Percentiles rank a stretch among this genome's conserved stretches.
These are phyloP conservation scores for Lachancea meyersii DNA, from an alignment of 805 yeast genomes.

Conservation along the genomic window DNA sequence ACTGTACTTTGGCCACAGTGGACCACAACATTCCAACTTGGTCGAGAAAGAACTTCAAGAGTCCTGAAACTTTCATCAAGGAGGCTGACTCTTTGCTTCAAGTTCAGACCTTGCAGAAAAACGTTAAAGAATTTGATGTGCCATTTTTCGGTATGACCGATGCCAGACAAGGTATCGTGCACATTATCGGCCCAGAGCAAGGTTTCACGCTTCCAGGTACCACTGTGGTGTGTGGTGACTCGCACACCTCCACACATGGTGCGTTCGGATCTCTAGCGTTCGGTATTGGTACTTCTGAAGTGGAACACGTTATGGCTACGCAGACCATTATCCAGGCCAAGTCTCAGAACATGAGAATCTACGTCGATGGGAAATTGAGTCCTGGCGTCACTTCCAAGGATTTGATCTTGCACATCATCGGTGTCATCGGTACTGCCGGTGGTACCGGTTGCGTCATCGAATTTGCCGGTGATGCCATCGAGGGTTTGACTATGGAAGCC, in stretches of 20 bases:
- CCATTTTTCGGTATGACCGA: slow-evolving; percentile 94
- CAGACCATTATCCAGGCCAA: slow-evolving; percentile 92
- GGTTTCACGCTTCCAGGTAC: slow-evolving; percentile 98
- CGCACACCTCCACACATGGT: slow-evolving; percentile 98
- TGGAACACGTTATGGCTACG: slow-evolving; percentile 96
- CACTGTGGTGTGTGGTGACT: slow-evolving; percentile 98
- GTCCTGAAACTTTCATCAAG: slow-evolving; percentile 71
- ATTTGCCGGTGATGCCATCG: slow-evolving; percentile 93
- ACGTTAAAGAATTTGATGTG: slow-evolving; percentile 82
- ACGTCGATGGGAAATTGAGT: slow-evolving; percentile 73
- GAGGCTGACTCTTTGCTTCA: slow-evolving; percentile 91
- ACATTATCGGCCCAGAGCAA: slow-evolving; percentile 98
- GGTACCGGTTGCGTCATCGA: slow-evolving; percentile 97
- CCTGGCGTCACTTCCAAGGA: slow-evolving; percentile 96
- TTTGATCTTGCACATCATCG: slow-evolving; percentile 87
- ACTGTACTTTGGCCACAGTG: slow-evolving; percentile 90
- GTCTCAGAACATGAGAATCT: slow-evolving; percentile 91
- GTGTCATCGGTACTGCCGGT: slow-evolving; percentile 97
- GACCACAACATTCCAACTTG: slow-evolving; percentile 97
- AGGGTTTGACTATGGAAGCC: slow-evolving; percentile 88
- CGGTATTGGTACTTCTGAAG: slow-evolving; percentile 99
- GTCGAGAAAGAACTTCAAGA: slow-evolving; percentile 70
- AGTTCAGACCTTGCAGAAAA: slow-evolving; percentile 85
- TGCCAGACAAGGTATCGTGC: slow-evolving; percentile 95
- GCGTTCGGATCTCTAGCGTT: slow-evolving; percentile 97